Evolutionary conservation across 23 red algal species (phyloP).

Genomic region (Chondrus crispus): DNA sequence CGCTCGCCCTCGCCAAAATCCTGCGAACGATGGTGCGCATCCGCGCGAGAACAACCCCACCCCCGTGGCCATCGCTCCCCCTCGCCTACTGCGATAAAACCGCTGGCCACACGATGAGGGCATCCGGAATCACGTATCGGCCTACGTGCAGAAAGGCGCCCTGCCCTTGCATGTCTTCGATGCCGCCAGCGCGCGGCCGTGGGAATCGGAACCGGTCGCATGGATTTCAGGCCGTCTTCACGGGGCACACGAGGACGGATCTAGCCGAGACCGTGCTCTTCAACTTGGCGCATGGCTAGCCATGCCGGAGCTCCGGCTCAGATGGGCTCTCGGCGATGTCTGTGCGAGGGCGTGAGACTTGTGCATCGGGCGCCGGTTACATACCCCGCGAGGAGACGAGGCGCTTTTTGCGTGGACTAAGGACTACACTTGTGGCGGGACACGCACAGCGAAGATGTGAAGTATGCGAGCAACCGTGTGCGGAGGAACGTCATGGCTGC

Average conservation of each 20-base stretch:
- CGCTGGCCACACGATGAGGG: conserved; percentile 66
- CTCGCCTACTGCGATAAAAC: conserved; percentile 65
- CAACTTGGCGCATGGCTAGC: conserved; percentile 55
- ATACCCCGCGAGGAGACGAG: conserved; percentile 52
- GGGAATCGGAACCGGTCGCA: conserved; percentile 49
- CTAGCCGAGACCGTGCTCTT: conserved; percentile 64
- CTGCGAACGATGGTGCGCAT: conserved; percentile 31
- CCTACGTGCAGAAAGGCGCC: background rate
- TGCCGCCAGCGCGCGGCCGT: background rate
- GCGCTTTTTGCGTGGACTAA: conserved; percentile 33
- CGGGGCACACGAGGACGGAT: conserved; percentile 56
- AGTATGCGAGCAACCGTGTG: conserved; percentile 52
- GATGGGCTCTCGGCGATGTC: conserved; percentile 36
- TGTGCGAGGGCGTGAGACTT: conserved; percentile 1
- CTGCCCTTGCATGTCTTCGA: conserved; percentile 35
- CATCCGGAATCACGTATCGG: conserved; percentile 31
- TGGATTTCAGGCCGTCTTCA: conserved; percentile 24
- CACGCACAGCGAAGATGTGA: conserved; percentile 39
- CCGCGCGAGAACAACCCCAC: background rate
- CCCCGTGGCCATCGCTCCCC: conserved; percentile 19
- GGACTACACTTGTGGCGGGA: conserved; percentile 52
- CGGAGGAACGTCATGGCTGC: conserved; percentile 30
- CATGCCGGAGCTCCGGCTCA: conserved; percentile 39
- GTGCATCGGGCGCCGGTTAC: conserved; percentile 49
- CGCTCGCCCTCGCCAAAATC: conserved; percentile 36